These are phyloP conservation scores for Serpula lacrymans DNA, from an alignment of 768 basidiomycete species.

Conservation along the genomic window DNA sequence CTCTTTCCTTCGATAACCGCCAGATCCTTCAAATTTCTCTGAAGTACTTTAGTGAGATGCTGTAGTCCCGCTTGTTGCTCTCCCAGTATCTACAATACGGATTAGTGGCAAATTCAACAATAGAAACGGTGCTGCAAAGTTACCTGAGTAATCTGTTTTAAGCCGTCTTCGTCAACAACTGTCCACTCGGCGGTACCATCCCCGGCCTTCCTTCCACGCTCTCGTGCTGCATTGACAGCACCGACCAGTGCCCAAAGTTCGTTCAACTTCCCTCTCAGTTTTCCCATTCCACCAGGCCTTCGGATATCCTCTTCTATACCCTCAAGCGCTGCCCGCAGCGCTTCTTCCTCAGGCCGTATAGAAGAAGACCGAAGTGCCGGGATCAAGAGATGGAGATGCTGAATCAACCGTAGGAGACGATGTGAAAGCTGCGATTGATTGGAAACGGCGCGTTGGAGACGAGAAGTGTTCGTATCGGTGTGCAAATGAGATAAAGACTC, in stretches of 20 bases:
- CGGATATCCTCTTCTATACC: conserved; percentile 72
- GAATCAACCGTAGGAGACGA: conserved; percentile 63
- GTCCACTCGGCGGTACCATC: conserved; percentile 62
- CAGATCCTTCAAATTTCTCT: conserved; percentile 61
- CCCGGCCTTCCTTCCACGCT: conserved; percentile 42
- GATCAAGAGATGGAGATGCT: conserved; percentile 77
- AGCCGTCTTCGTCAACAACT: conserved; percentile 84
- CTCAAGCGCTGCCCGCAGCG: conserved; percentile 65
- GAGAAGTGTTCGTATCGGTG: conserved; percentile 61
- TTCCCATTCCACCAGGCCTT: conserved; percentile 44
- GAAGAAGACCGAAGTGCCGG: conserved; percentile 72
- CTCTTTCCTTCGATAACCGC: conserved; percentile 55
- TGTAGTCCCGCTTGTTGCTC: conserved; percentile 80
- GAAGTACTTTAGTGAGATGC: conserved; percentile 74
- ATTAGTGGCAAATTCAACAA: conserved; percentile 5
- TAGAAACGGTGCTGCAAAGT: conserved; percentile 12
- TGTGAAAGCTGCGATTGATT: conserved; percentile 69
- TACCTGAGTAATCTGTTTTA: conserved; percentile 74
- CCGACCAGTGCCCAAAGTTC: conserved; percentile 86
- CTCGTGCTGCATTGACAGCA: conserved; percentile 57
- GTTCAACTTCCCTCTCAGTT: conserved; percentile 70
- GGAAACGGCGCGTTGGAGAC: conserved; percentile 58
- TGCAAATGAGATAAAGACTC: conserved; percentile 59
- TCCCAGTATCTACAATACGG: conserved; percentile 57
- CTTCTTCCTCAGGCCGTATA: conserved; percentile 79